phyloP scores from a whole-genome alignment of 768 basidiomycete species.

The Boletus speciosus region DNA sequence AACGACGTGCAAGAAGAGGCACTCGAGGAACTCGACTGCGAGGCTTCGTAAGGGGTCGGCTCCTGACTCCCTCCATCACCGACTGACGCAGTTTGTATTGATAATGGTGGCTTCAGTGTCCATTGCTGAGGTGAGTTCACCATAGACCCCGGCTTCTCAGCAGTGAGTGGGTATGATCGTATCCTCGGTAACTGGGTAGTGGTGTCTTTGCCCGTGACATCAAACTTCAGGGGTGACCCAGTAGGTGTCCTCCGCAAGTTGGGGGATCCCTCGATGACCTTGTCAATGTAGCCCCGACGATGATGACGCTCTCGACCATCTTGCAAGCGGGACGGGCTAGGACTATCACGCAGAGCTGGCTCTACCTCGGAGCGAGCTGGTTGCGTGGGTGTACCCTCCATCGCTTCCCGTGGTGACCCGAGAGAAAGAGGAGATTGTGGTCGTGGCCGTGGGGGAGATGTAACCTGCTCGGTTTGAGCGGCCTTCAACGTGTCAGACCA shows the following conservation, averaged over 20 bases:
- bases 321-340: conserved; percentile 6
- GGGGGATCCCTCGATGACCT: conserved; percentile 28
- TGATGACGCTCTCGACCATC: conserved; percentile 43
- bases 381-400: conserved; percentile 6
- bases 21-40: conserved; percentile 42
- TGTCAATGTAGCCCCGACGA: conserved; percentile 55
- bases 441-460: neutral
- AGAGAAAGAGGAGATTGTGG: conserved; percentile 17
- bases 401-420: conserved; percentile 16
- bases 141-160: neutral
- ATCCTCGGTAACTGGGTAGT: conserved; percentile 27
- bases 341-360: conserved; percentile 2
- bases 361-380: conserved; percentile 11
- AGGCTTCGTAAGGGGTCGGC: conserved; percentile 47
- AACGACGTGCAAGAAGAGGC: conserved; percentile 44
- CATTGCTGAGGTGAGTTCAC: conserved; percentile 9
- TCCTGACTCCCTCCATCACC: conserved; percentile 30
- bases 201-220: conserved; percentile 19
- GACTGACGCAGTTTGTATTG: conserved; percentile 8
- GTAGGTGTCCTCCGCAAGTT: conserved; percentile 46
- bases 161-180: conserved; percentile 36
- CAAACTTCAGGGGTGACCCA: conserved; percentile 39
- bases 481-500: conserved; percentile 28
- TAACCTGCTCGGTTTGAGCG: neutral
- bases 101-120: conserved; percentile 9